phyloP scores from a whole-genome alignment of 805 yeast genomes.

The Nakazawaea ernobii region DNA sequence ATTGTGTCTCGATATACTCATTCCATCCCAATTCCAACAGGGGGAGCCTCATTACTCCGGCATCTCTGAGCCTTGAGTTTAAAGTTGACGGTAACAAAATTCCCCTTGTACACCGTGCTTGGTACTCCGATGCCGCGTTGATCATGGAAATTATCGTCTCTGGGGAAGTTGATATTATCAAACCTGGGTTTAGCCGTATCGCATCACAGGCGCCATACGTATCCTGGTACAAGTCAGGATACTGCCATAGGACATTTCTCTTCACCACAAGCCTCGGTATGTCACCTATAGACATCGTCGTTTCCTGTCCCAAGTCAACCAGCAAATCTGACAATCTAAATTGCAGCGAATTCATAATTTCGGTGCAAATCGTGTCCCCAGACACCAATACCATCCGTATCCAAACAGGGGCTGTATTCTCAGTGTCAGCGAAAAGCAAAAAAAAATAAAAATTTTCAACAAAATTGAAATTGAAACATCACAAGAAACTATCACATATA shows the following conservation, averaged over 20 bases:
- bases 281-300: no score
- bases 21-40: conserved; percentile 44
- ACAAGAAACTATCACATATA: neutral
- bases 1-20: conserved; percentile 26
- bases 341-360: no score
- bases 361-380: no score
- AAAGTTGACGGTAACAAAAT: neutral
- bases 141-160: neutral
- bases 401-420: no score
- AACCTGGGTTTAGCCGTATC: neutral
- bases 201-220: conserved; percentile 1
- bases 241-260: conserved; percentile 11
- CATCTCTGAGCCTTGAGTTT: conserved; percentile 15
- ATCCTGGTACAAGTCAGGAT: conserved; percentile 5
- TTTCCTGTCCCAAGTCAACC: no score
- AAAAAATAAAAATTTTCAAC: no score
- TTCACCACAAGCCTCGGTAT: neutral
- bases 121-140: neutral
- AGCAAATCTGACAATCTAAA: no score
- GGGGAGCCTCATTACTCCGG: conserved; percentile 32
- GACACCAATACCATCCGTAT: no score
- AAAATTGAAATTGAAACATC: neutral
- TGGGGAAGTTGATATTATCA: conserved; percentile 6
- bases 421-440: no score
- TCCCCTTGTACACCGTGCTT: neutral